These are phyloP conservation scores for Talaromyces amestolkiae DNA, from an alignment of 2,329 filamentous ascomycete genomes.

Conservation along the genomic window DNA sequence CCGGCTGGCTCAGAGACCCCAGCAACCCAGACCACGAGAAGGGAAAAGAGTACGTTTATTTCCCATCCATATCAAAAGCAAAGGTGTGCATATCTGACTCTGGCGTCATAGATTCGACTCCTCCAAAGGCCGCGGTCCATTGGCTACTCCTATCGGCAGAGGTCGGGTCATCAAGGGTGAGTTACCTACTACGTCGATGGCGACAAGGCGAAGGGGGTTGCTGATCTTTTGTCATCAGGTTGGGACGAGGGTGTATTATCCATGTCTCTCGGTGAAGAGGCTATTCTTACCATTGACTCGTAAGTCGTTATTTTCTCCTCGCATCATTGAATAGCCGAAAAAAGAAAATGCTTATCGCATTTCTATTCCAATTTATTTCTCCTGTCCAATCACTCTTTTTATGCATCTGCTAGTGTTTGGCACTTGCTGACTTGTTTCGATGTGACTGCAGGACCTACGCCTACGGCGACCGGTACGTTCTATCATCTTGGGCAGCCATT, in stretches of 20 bases:
- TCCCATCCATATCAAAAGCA: constrained; percentile 14
- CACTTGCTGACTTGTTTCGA: constrained; percentile 9
- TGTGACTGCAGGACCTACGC: constrained; percentile 27
- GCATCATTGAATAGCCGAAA: background rate
- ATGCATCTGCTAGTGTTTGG: constrained; percentile 8
- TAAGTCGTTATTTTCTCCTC: constrained; percentile 45
- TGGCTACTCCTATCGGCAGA: constrained; percentile 74
- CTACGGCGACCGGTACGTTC: constrained; percentile 42
- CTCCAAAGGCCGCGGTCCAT: constrained; percentile 69
- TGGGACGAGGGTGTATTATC: constrained; percentile 81
- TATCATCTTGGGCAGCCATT: constrained; percentile 2
- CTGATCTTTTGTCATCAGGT: constrained; percentile 48
- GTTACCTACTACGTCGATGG: constrained; percentile 20
- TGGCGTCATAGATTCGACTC: constrained; percentile 75
- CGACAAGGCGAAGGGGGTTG: background rate
- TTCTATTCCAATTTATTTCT: background rate
- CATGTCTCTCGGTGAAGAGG: constrained; percentile 91
- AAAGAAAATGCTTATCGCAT: constrained; percentile 2
- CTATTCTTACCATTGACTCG: constrained; percentile 76
- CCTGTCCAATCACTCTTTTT: constrained; percentile 4
- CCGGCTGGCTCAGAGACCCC: constrained; percentile 75
- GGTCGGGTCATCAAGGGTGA: constrained; percentile 84
- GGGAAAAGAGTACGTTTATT: constrained; percentile 63
- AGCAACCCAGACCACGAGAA: constrained; percentile 57
- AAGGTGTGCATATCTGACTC: constrained; percentile 10